Evolutionary conservation across 352 stramenopile genomes (phyloP).

Genomic region (Phytophthora macrochlamydospora): DNA sequence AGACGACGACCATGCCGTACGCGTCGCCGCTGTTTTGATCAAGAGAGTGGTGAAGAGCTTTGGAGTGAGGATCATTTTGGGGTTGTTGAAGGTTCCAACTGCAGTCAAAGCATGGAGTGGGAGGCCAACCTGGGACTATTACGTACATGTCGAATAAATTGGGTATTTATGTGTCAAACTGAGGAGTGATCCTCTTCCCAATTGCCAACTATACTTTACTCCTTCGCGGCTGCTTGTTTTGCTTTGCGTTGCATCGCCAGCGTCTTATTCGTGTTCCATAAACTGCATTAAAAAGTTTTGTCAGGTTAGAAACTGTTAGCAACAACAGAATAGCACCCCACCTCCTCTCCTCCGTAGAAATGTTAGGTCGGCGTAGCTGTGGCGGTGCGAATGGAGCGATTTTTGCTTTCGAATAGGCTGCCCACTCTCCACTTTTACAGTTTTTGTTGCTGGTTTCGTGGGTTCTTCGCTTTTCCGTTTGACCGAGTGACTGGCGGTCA

Average conservation of each 20-base stretch:
- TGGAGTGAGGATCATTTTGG: background rate
- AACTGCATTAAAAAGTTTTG: slow-evolving; percentile 28
- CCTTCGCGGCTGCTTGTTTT: slow-evolving; percentile 1
- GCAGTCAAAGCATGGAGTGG: slow-evolving; percentile 1
- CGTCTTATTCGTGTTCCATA: slow-evolving; percentile 77
- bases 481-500: slow-evolving; percentile 15
- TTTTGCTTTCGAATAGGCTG: slow-evolving; percentile 13
- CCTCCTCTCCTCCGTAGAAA: slow-evolving; percentile 72
- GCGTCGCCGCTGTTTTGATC: slow-evolving; percentile 58
- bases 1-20: slow-evolving; percentile 21
- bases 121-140: background rate
- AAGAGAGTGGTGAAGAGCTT: background rate
- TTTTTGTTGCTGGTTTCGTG: slow-evolving; percentile 21
- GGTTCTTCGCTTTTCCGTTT: slow-evolving; percentile 36
- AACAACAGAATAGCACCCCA: slow-evolving; percentile 15
- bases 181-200: background rate
- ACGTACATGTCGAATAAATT: slow-evolving; percentile 31
- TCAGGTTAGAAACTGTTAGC: background rate
- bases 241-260: slow-evolving; percentile 49
- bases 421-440: slow-evolving; percentile 21
- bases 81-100: background rate
- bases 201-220: background rate
- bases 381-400: slow-evolving; percentile 52
- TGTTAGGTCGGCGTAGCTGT: slow-evolving; percentile 70
- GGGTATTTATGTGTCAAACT: slow-evolving; percentile 21